Percentiles rank a stretch among this genome's conserved stretches.
phyloP scores from a whole-genome alignment of 176 grass and related monocot genomes.

The maize (Zea mays) region Zm-B73-REFERENCE-NAM-5.0 NC_050100.1:184715001-184715500 shows the following conservation, averaged over 20 bases:
- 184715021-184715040: conserved; percentile 25
- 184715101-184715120: conserved; percentile 28
- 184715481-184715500: conserved; percentile 74
- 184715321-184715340: conserved; percentile 23
- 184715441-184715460: conserved; percentile 74
- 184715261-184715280: conserved; percentile 34
- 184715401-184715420: conserved; percentile 22
- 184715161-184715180: conserved; percentile 3
- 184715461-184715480: conserved; percentile 95
- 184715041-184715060: background rate
- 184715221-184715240: background rate
- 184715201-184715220: conserved; percentile 23
- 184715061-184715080: conserved; percentile 14
- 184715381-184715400: background rate
- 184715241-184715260: conserved; percentile 18
- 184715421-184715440: background rate
- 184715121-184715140: conserved; percentile 18
- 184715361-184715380: background rate
- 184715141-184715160: background rate
- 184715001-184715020: conserved; percentile 47
- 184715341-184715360: conserved; percentile 2
- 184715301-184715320: conserved; percentile 43
- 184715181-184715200: conserved; percentile 26
- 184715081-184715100: conserved; percentile 30
- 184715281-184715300: conserved; percentile 20